These are phyloP conservation scores for Penicillium steckii DNA, from an alignment of 495 filamentous ascomycete genomes.

Conservation along the genomic window DNA sequence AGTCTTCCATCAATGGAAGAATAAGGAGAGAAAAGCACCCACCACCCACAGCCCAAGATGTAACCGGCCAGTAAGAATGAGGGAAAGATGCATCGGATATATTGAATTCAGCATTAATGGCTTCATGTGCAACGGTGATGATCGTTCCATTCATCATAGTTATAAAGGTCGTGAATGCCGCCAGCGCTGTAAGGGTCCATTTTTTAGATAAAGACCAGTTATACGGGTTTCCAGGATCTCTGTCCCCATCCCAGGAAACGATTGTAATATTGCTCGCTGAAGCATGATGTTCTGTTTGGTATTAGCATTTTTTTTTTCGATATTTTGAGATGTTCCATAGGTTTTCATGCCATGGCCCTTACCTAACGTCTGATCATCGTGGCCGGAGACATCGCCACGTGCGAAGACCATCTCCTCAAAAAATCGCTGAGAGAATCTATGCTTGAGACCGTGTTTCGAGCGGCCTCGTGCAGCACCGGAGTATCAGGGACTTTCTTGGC, in stretches of 20 bases:
- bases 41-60: conserved; percentile 51
- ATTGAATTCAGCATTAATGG: conserved; percentile 39
- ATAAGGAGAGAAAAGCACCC: conserved; percentile 44
- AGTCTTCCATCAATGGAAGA: conserved; percentile 53
- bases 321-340: not conserved
- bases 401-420: conserved; percentile 21
- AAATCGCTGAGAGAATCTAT: not conserved
- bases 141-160: conserved; percentile 45
- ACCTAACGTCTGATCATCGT: conserved; percentile 22
- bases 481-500: not conserved
- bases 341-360: not conserved
- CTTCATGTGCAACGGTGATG: conserved; percentile 39
- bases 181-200: conserved; percentile 30
- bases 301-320: not conserved
- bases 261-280: conserved; percentile 20
- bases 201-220: conserved; percentile 57
- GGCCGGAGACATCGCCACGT: conserved; percentile 25
- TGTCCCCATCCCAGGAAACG: conserved; percentile 49
- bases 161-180: conserved; percentile 31
- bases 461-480: not conserved
- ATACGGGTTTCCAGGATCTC: conserved; percentile 56
- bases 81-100: conserved; percentile 48
- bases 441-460: not conserved
- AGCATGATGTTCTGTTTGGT: conserved; percentile 17
- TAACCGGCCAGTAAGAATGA: conserved; percentile 52